Evolutionary conservation across 2,329 filamentous ascomycete species (phyloP).

Genomic region (Colletotrichum magnum): DNA sequence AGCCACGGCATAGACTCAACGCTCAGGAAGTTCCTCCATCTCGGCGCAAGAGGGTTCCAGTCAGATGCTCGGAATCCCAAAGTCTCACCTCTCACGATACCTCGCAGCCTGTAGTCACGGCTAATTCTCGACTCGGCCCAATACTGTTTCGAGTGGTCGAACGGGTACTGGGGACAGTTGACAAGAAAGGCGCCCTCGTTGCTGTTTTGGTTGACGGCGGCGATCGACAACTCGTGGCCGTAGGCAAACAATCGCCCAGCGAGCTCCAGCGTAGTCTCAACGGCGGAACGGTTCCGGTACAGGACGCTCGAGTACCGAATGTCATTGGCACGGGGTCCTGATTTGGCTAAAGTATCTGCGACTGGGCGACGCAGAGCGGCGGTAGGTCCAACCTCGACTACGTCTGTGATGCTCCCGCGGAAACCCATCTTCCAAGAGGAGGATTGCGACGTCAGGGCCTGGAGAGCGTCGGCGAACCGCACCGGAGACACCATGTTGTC

Average conservation of each 20-base stretch:
- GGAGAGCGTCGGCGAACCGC: slow-evolving; percentile 15
- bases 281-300: not conserved
- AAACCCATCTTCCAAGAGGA: slow-evolving; percentile 14
- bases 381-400: slow-evolving; percentile 1
- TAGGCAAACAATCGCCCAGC: slow-evolving; percentile 2
- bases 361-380: not conserved
- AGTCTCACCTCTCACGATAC: slow-evolving; percentile 17
- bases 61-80: slow-evolving; percentile 27
- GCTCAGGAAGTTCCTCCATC: slow-evolving; percentile 34
- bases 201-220: not conserved
- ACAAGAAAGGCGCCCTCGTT: not conserved
- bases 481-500: slow-evolving; percentile 25
- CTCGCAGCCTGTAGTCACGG: slow-evolving; percentile 25
- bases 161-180: slow-evolving; percentile 45
- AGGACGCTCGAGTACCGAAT: slow-evolving; percentile 43
- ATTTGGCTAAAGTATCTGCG: not conserved
- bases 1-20: slow-evolving; percentile 58
- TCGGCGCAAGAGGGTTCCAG: slow-evolving; percentile 39
- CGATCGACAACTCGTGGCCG: not conserved
- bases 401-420: slow-evolving; percentile 26
- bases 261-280: slow-evolving; percentile 2
- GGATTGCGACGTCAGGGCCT: not conserved
- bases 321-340: not conserved
- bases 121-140: slow-evolving; percentile 18
- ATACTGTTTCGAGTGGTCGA: slow-evolving; percentile 40